Evolutionary conservation across 1,284 basidiomycete genomes (phyloP).

Genomic region (Trichosporon sp.): DNA sequence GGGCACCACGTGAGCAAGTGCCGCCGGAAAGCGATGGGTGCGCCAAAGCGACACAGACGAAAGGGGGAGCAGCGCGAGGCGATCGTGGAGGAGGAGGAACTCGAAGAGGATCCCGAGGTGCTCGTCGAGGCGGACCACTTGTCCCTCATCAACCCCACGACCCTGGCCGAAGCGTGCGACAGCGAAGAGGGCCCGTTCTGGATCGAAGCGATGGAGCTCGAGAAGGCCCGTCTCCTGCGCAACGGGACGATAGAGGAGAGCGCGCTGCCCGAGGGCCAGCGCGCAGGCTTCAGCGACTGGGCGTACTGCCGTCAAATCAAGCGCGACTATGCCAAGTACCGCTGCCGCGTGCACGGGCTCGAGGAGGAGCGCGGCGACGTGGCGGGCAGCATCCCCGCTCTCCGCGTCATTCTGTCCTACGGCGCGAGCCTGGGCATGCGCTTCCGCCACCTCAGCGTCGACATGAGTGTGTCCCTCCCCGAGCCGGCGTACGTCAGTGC

Average conservation of each 20-base stretch:
- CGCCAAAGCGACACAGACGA: constrained; percentile 3
- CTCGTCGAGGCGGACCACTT: constrained; percentile 5
- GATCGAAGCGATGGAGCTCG: constrained; percentile 13
- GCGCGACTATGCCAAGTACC: constrained; percentile 11
- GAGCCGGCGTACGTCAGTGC: constrained; percentile 7
- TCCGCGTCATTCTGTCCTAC: constrained; percentile 10
- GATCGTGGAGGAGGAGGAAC: constrained; percentile 13
- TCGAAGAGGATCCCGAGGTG: constrained; percentile 7
- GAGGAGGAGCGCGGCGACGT: constrained; percentile 14
- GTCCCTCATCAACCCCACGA: background rate
- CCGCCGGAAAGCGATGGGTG: constrained; percentile 12
- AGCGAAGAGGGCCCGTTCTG: constrained; percentile 11
- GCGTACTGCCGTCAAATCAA: constrained; percentile 10
- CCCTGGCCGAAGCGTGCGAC: background rate
- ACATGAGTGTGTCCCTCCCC: background rate
- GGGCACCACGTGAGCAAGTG: constrained; percentile 12
- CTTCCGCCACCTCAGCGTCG: constrained; percentile 9
- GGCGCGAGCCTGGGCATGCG: constrained; percentile 15
- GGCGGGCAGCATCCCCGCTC: background rate
- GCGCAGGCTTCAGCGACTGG: constrained; percentile 7
- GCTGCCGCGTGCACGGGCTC: constrained; percentile 1
- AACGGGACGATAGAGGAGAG: constrained; percentile 7
- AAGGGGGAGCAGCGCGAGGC: constrained; percentile 16
- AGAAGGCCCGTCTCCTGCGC: background rate
- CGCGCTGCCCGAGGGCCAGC: background rate